Percentiles rank a stretch among this genome's conserved stretches.
These are phyloP conservation scores for Gracilaria gracilis DNA, from an alignment of 23 red algal genomes.

Conservation along the genomic window DNA sequence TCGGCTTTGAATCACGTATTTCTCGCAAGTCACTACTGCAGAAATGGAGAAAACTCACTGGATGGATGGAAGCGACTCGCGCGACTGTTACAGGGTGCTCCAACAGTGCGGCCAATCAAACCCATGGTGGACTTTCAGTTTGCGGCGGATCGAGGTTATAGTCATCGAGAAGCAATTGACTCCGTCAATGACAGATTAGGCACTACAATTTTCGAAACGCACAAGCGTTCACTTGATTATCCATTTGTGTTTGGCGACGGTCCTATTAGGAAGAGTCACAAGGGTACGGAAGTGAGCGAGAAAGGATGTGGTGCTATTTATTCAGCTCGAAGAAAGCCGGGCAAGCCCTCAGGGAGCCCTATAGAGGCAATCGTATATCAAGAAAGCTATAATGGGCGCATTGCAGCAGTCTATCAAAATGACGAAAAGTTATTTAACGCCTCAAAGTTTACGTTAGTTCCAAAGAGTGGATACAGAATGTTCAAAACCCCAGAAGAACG, in stretches of 20 bases:
- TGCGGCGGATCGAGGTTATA: conserved; percentile 32
- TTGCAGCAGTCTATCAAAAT: conserved; percentile 37
- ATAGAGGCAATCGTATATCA: neutral
- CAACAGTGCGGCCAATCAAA: neutral
- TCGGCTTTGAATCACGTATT: conserved; percentile 38
- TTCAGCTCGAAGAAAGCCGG: neutral
- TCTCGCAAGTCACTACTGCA: conserved; percentile 29
- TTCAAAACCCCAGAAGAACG: neutral
- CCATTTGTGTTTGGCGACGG: conserved; percentile 34
- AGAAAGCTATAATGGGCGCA: conserved; percentile 3
- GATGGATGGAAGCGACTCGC: conserved; percentile 22
- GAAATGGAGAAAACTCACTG: neutral
- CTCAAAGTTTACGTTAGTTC: conserved; percentile 23
- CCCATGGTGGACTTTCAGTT: neutral
- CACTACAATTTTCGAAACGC: neutral
- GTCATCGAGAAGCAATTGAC: neutral
- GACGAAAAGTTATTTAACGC: neutral
- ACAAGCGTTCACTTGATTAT: neutral
- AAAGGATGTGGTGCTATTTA: conserved; percentile 5
- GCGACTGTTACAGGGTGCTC: neutral
- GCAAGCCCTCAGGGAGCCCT: neutral
- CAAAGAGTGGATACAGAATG: neutral
- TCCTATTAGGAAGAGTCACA: neutral
- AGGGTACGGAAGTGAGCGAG: neutral
- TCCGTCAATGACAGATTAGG: conserved; percentile 5